These are phyloP conservation scores for Colletotrichum horii DNA, from an alignment of 2,329 filamentous ascomycete genomes.

Conservation along the genomic window DNA sequence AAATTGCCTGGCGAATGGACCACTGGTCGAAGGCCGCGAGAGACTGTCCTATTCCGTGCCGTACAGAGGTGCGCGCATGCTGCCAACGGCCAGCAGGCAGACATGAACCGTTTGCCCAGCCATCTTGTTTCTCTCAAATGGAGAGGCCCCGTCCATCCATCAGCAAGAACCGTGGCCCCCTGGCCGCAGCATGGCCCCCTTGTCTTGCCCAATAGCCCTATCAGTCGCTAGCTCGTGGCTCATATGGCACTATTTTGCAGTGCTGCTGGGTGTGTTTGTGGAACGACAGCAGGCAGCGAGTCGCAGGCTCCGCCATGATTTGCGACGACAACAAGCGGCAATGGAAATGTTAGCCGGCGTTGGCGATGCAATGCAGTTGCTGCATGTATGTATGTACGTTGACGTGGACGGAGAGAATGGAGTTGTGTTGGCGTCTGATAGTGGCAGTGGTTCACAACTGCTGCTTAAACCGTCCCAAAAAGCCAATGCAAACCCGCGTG, in stretches of 20 bases:
- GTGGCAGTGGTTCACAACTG: background rate
- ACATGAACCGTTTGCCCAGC: background rate
- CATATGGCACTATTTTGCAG: background rate
- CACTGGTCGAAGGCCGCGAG: background rate
- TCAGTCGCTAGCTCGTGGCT: slow-evolving; percentile 1
- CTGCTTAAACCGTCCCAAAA: background rate
- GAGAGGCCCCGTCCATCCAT: background rate
- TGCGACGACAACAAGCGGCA: background rate
- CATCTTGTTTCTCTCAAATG: background rate
- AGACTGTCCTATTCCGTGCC: background rate
- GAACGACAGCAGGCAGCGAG: background rate
- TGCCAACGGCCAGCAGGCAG: background rate
- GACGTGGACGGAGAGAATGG: background rate
- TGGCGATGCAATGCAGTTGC: background rate
- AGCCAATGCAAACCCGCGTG: background rate
- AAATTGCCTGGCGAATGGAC: background rate
- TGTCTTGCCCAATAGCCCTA: slow-evolving; percentile 17
- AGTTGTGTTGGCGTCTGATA: background rate
- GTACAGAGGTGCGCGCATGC: background rate
- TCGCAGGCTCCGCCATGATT: background rate
- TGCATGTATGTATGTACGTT: background rate
- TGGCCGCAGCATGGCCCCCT: slow-evolving; percentile 7
- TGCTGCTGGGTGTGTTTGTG: background rate
- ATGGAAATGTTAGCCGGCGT: background rate
- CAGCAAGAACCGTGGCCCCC: background rate